phyloP scores from a whole-genome alignment of 495 filamentous ascomycete genomes.

The Aspergillus egyptiacus region DNA sequence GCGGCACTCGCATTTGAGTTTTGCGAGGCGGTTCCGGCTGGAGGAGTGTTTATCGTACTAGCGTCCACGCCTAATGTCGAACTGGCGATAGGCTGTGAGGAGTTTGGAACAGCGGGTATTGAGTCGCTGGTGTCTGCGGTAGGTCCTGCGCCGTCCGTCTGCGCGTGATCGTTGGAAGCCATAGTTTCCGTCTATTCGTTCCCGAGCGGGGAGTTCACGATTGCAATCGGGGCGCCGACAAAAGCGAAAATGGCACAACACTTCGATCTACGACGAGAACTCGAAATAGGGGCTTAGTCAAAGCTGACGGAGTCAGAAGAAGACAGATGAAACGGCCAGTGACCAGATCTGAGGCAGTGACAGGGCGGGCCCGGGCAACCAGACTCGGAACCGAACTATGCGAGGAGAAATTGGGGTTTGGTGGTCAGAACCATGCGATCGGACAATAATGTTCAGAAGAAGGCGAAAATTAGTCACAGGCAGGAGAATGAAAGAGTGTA shows the following conservation, averaged over 20 bases:
- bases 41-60: constrained; percentile 8
- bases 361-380: constrained; percentile 7
- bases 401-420: constrained; percentile 2
- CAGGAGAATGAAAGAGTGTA: neutral
- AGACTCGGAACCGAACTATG: constrained; percentile 9
- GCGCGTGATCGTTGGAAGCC: constrained; percentile 17
- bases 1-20: constrained; percentile 23
- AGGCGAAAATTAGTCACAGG: constrained; percentile 2
- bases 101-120: constrained; percentile 16
- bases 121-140: constrained; percentile 13
- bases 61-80: constrained; percentile 16
- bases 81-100: constrained; percentile 18
- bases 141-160: constrained; percentile 14
- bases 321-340: constrained; percentile 13
- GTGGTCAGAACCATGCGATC: constrained; percentile 14
- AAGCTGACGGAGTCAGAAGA: constrained; percentile 4
- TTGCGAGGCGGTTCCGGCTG: constrained; percentile 15
- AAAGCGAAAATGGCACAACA: neutral
- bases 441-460: constrained; percentile 1
- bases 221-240: neutral
- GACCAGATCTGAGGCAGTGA: constrained; percentile 14
- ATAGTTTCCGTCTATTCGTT: constrained; percentile 3
- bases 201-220: neutral
- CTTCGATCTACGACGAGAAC: neutral
- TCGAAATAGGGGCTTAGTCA: constrained; percentile 1